Percentiles rank a stretch among this genome's conserved stretches.
phyloP scores from a whole-genome alignment of 148 eudicot species.

The Salicornia ramosissima region DNA sequence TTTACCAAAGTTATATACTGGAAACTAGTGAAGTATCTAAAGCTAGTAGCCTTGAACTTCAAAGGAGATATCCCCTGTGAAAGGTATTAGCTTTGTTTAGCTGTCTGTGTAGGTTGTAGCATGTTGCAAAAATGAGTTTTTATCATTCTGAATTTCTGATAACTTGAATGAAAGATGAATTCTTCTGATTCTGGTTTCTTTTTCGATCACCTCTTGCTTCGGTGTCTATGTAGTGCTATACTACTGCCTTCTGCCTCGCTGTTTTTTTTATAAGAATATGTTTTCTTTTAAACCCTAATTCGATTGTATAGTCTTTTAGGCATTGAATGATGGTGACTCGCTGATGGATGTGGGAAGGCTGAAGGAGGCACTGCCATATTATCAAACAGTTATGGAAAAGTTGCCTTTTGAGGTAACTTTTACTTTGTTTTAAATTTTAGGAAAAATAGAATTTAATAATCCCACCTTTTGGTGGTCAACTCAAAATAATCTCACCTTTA shows the following conservation, averaged over 20 bases:
- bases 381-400: slow-evolving; percentile 74
- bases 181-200: neutral
- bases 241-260: neutral
- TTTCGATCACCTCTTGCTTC: neutral
- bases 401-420: slow-evolving; percentile 68
- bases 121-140: neutral
- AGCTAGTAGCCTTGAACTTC: neutral
- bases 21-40: neutral
- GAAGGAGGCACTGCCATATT: slow-evolving; percentile 75
- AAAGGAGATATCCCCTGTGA: neutral
- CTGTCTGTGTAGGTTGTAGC: neutral
- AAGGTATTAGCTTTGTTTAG: neutral
- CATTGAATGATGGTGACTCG: slow-evolving; percentile 71
- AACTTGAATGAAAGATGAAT: neutral
- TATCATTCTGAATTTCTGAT: neutral
- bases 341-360: slow-evolving; percentile 83
- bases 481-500: no score
- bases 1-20: neutral
- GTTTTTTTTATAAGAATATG: neutral
- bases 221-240: neutral
- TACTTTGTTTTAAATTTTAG: no score
- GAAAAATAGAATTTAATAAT: no score
- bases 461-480: no score
- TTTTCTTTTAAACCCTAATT: slow-evolving; percentile 21
- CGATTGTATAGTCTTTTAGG: slow-evolving; percentile 50